Percentiles rank a stretch among this genome's conserved stretches.
Evolutionary conservation across 108 stramenopile genomes (phyloP).

Genomic region (Skeletonema grethae): DNA sequence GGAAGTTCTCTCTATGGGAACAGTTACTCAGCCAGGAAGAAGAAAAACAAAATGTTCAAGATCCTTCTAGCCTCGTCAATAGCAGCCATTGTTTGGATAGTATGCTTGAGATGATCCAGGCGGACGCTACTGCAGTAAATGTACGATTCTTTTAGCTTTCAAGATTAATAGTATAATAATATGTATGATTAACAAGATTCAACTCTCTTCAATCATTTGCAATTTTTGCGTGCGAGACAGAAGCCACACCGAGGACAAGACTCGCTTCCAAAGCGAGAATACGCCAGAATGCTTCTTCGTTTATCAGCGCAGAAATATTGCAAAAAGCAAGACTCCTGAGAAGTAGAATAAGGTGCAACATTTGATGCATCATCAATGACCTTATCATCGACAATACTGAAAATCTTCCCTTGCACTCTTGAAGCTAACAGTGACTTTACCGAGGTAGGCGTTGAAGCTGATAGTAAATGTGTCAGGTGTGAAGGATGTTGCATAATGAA

Average conservation of each 20-base stretch:
- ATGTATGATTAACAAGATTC: neutral
- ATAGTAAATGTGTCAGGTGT: conserved; percentile 8
- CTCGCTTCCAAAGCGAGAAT: conserved; percentile 19
- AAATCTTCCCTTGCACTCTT: conserved; percentile 28
- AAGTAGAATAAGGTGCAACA: neutral
- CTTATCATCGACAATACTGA: conserved; percentile 16
- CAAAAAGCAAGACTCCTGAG: conserved; percentile 22
- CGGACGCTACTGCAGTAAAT: neutral
- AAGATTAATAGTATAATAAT: neutral
- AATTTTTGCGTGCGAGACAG: conserved; percentile 6
- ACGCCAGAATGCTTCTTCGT: neutral
- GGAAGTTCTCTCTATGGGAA: conserved; percentile 15
- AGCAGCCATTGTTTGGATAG: conserved; percentile 48
- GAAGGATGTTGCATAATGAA: conserved; percentile 29
- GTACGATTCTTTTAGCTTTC: neutral
- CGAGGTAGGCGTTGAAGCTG: conserved; percentile 6
- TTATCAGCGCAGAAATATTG: neutral
- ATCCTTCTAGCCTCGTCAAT: conserved; percentile 41
- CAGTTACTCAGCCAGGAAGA: conserved; percentile 17
- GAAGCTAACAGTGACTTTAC: conserved; percentile 23
- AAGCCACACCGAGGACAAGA: conserved; percentile 21
- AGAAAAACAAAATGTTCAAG: conserved; percentile 43
- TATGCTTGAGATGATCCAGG: conserved; percentile 40
- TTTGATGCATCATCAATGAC: conserved; percentile 20
- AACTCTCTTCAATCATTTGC: conserved; percentile 5